These are phyloP conservation scores for Austroboletus novae-zelandiae DNA, from an alignment of 1,284 basidiomycete genomes.

Conservation along the genomic window DNA sequence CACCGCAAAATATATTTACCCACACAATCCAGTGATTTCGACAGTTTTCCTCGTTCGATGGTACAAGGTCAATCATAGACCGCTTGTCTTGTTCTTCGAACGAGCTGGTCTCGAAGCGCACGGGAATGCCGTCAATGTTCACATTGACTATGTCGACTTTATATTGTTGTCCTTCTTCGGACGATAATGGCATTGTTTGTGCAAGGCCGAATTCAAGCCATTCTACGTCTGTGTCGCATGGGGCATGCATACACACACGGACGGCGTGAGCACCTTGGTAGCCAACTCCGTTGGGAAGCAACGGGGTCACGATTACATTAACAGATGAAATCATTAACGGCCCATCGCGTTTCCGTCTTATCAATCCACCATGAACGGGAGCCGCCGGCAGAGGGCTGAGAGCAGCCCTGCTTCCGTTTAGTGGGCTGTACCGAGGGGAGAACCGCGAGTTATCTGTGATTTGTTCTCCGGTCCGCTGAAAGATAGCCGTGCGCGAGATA, in stretches of 20 bases:
- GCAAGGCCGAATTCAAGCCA: constrained; percentile 80
- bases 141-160: constrained; percentile 55
- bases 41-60: constrained; percentile 47
- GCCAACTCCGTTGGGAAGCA: constrained; percentile 34
- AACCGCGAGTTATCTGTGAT: constrained; percentile 19
- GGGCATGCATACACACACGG: constrained; percentile 52
- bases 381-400: constrained; percentile 22
- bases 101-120: constrained; percentile 52
- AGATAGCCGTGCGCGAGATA: constrained; percentile 29
- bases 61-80: constrained; percentile 35
- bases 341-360: constrained; percentile 47
- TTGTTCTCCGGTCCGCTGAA: constrained; percentile 27
- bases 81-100: constrained; percentile 38
- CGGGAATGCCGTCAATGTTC: constrained; percentile 63
- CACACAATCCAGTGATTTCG: constrained; percentile 61
- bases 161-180: constrained; percentile 30
- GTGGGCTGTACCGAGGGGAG: constrained; percentile 35
- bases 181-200: constrained; percentile 28
- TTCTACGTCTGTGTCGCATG: constrained; percentile 53
- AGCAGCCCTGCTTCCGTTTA: constrained; percentile 17
- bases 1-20: constrained; percentile 58
- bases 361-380: constrained; percentile 21
- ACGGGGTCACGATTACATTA: constrained; percentile 50
- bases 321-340: constrained; percentile 63
- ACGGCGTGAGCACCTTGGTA: constrained; percentile 56